Evolutionary conservation across 345 rosid species (phyloP).

Genomic region (Turritis glabra): DNA sequence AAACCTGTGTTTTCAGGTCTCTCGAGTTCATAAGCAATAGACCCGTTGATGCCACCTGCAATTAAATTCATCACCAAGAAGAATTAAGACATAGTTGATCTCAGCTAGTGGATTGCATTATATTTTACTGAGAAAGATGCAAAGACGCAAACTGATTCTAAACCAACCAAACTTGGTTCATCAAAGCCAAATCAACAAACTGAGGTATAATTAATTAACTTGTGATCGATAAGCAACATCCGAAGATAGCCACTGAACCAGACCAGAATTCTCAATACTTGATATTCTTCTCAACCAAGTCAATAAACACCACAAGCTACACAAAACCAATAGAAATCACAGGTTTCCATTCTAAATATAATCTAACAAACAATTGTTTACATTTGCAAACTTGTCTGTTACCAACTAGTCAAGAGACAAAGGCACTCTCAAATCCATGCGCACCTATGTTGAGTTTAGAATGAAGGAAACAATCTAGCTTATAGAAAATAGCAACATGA

Average conservation of each 20-base stretch:
- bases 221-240: background rate
- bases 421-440: background rate
- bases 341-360: background rate
- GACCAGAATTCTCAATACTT: background rate
- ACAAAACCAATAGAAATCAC: background rate
- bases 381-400: background rate
- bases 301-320: background rate
- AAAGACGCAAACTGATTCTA: too few species aligned
- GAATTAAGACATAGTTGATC: background rate
- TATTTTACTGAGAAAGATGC: background rate
- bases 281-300: background rate
- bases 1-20: constrained; percentile 93
- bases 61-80: background rate
- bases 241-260: background rate
- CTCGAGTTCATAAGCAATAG: constrained; percentile 78
- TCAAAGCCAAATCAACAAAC: too few species aligned
- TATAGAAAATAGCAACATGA: background rate
- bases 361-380: background rate
- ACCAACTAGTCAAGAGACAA: background rate
- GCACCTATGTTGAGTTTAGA: background rate
- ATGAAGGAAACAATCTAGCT: background rate
- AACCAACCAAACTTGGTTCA: too few species aligned
- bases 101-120: background rate
- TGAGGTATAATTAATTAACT: background rate
- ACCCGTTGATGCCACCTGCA: constrained; percentile 94